Conservation (phyloP, 2,329 filamentous ascomycete genomes). For the Calonectria naviculata region DNA sequence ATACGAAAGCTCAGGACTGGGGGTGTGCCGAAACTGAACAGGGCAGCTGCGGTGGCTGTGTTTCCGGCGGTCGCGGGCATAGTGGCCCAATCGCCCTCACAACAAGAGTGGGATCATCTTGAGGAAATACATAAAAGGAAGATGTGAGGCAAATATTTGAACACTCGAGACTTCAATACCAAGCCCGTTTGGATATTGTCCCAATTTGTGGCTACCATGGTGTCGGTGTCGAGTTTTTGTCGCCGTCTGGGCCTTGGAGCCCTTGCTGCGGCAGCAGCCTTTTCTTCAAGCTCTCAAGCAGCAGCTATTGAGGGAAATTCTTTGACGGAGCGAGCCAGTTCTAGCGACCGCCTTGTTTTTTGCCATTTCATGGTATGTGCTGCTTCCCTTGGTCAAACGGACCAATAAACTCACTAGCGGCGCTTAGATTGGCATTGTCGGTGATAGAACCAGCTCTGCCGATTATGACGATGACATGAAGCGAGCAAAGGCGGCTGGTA, state of each 20-base stretch:
- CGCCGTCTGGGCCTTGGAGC: constrained; percentile 21
- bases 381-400: rapidly evolving
- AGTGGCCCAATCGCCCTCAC: background rate
- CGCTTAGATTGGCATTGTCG: constrained; percentile 55
- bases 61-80: background rate
- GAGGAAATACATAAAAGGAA: background rate
- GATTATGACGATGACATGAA: constrained; percentile 61
- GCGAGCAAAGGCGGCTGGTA: constrained; percentile 54
- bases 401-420: background rate
- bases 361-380: constrained; percentile 29
- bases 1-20: background rate
- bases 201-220: constrained; percentile 7
- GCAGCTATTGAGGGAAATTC: constrained; percentile 16
- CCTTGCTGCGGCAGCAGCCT: background rate
- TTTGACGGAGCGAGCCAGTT: constrained; percentile 21
- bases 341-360: constrained; percentile 29
- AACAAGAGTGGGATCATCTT: background rate
- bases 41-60: background rate
- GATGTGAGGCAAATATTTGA: no score
- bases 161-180: background rate
- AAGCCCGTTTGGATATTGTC: background rate
- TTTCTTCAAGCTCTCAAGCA: constrained; percentile 1
- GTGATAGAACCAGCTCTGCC: constrained; percentile 51
- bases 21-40: background rate
- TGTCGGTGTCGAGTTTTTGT: constrained; percentile 15